These are phyloP conservation scores for Lanmaoa rubissima DNA, from an alignment of 768 basidiomycete species.

Conservation along the genomic window DNA sequence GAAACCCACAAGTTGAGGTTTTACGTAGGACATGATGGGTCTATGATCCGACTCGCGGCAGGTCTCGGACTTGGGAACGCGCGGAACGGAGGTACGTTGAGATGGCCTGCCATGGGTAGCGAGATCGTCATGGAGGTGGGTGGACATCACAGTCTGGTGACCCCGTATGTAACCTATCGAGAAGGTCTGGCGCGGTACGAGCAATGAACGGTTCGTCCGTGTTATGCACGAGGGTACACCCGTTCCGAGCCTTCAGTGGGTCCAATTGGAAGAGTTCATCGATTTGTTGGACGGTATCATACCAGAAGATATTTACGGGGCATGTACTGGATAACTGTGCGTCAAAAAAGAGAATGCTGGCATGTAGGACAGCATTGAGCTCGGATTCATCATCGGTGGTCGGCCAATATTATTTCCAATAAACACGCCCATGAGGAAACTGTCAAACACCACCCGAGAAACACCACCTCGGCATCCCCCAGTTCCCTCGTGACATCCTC, in stretches of 20 bases:
- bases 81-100: slow-evolving; percentile 26
- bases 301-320: slow-evolving; percentile 32
- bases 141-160: background rate
- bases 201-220: slow-evolving; percentile 35
- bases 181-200: slow-evolving; percentile 40
- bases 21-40: slow-evolving; percentile 49
- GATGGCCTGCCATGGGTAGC: slow-evolving; percentile 49
- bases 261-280: slow-evolving; percentile 36
- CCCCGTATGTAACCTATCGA: background rate
- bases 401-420: slow-evolving; percentile 5
- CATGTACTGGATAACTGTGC: slow-evolving; percentile 15
- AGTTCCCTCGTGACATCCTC: slow-evolving; percentile 49
- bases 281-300: slow-evolving; percentile 32
- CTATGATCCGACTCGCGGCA: slow-evolving; percentile 41
- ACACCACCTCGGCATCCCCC: slow-evolving; percentile 25
- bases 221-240: slow-evolving; percentile 45
- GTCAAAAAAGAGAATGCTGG: background rate
- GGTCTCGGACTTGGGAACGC: slow-evolving; percentile 40
- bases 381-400: background rate
- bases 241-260: slow-evolving; percentile 38
- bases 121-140: slow-evolving; percentile 48
- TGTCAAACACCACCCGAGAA: background rate
- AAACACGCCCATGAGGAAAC: slow-evolving; percentile 6
- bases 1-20: slow-evolving; percentile 39
- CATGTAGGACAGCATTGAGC: background rate